Base-by-base conservation (phyloP, 2,329 filamentous ascomycete genomes). In the Fusarium sp. region DNA sequence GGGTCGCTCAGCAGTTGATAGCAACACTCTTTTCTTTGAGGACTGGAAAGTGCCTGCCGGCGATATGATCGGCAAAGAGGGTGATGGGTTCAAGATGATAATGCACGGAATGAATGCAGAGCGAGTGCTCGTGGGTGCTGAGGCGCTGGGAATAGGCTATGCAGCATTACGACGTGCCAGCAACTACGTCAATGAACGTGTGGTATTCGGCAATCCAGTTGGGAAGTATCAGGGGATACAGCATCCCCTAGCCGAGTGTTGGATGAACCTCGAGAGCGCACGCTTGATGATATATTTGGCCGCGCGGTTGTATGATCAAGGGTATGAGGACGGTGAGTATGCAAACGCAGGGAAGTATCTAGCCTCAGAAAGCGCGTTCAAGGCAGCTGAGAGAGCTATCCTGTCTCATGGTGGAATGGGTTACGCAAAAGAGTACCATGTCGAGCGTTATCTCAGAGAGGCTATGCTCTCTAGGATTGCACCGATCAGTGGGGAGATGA, bases 31-130 rank as follows among this genome's bases (percentile, higher is more conserved):
- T 13, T 53, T 53, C 35, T 53, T 53, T 26, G 50, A 53, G 17
- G 35, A 53, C 11, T 53, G 50, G 50, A 36, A 38, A 20, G 50
- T 53, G 5, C 50, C 50, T 20, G 50, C 35, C 35, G 6, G 18
- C 3, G 69, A 70, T 32, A 15, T 67, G 12, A 39, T 74, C 4
- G 69, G 69, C 3, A 28, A 63, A 5, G 69, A 73, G 20, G 70
- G 72, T 2, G 57, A 67, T 9, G 70, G 72, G 1, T 74, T 74
- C 56, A 68, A 70, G 48, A 67, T 74, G 8, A 74, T 72, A 18
- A 67, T 74, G 63, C 60, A 68, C 6, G 72, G 72, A 10, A 61
- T 72, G 69, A 74, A 74, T 26, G 72, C 69, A 6, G 72, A 74
- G 47, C 20, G 69, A 13, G 45, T 70, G 10, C 60, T 74, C 4